Evolutionary conservation across 208 protist species (phyloP).

Genomic region (Borovskyia barvae): DNA sequence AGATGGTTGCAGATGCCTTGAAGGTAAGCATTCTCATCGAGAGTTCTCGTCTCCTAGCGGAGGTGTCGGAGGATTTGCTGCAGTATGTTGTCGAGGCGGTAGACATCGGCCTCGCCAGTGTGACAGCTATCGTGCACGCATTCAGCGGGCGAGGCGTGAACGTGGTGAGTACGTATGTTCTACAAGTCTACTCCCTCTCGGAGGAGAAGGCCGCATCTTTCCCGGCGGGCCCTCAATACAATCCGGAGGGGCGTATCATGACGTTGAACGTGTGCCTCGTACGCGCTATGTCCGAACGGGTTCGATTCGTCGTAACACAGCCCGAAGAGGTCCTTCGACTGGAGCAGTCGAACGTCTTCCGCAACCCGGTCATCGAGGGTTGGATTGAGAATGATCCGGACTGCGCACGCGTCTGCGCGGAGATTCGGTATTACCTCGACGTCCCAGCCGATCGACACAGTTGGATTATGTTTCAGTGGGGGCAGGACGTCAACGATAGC

Average conservation of each 20-base stretch:
- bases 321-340: slow-evolving; percentile 61
- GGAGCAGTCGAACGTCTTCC: slow-evolving; percentile 74
- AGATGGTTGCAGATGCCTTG: slow-evolving; percentile 40
- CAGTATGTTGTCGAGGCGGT: slow-evolving; percentile 84
- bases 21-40: slow-evolving; percentile 69
- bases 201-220: slow-evolving; percentile 13
- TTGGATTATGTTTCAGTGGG: slow-evolving; percentile 76
- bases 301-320: slow-evolving; percentile 57
- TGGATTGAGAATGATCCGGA: slow-evolving; percentile 64
- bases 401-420: slow-evolving; percentile 41
- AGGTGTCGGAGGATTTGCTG: slow-evolving; percentile 64
- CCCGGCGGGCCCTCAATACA: slow-evolving; percentile 49
- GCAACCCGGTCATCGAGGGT: slow-evolving; percentile 82
- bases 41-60: slow-evolving; percentile 35
- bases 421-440: slow-evolving; percentile 48
- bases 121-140: slow-evolving; percentile 43
- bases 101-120: slow-evolving; percentile 56
- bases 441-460: background rate
- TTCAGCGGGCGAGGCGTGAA: slow-evolving; percentile 35
- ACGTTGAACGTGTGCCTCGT: slow-evolving; percentile 54
- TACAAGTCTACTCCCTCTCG: slow-evolving; percentile 33
- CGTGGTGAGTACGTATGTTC: slow-evolving; percentile 52
- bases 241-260: slow-evolving; percentile 58
- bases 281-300: slow-evolving; percentile 40
- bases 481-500: slow-evolving; percentile 48